These are phyloP conservation scores for Colletotrichum sp. DNA, from an alignment of 2,329 filamentous ascomycete genomes.

Conservation along the genomic window DNA sequence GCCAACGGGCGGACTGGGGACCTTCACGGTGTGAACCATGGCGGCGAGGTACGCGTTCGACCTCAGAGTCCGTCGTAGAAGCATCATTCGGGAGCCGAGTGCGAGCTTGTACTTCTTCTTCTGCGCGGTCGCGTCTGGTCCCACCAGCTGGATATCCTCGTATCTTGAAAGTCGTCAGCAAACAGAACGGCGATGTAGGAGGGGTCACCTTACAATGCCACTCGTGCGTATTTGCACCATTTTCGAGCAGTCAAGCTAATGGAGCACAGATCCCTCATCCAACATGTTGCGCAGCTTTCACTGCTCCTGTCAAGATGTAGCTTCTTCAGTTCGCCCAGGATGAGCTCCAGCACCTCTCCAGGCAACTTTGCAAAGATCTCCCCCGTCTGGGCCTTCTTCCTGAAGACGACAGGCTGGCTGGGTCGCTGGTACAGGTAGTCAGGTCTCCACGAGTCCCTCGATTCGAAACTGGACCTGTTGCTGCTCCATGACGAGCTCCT, in stretches of 20 bases:
- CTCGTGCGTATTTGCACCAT: constrained; percentile 54
- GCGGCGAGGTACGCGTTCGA: constrained; percentile 56
- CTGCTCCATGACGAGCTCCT: constrained; percentile 36
- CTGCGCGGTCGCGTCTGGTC: constrained; percentile 57
- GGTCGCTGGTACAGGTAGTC: constrained; percentile 27
- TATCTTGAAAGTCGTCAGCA: constrained; percentile 43
- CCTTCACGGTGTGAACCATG: constrained; percentile 61
- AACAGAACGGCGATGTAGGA: background rate
- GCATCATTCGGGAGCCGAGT: constrained; percentile 55
- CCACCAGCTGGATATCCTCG: constrained; percentile 61
- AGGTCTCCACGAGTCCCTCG: constrained; percentile 33
- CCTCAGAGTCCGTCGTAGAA: constrained; percentile 63
- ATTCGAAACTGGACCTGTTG: constrained; percentile 43
- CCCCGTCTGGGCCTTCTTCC: constrained; percentile 41
- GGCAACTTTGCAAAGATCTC: constrained; percentile 61
- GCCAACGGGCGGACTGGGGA: constrained; percentile 50
- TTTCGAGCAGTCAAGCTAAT: constrained; percentile 55
- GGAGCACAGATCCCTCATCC: constrained; percentile 64
- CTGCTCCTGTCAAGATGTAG: constrained; percentile 52
- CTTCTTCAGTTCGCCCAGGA: constrained; percentile 57
- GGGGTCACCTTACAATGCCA: constrained; percentile 48
- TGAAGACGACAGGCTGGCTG: constrained; percentile 27
- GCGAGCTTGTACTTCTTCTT: constrained; percentile 62
- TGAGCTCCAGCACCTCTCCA: constrained; percentile 61
- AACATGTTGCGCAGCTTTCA: constrained; percentile 66